phyloP scores from a whole-genome alignment of 345 rosid species.

The Cardamine chenopodiifolia region DNA sequence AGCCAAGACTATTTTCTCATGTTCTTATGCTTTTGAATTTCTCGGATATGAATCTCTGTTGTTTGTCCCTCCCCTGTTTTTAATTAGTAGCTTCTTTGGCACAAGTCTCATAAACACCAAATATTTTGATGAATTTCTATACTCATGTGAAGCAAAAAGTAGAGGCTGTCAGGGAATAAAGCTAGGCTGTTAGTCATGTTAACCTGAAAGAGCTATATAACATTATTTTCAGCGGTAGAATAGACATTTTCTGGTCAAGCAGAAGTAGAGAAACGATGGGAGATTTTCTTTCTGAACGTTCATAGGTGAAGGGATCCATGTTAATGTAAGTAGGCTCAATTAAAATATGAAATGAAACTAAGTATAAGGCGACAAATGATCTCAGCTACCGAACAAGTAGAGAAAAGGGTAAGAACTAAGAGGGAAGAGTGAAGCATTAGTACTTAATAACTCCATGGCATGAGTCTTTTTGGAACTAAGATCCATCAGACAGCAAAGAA shows the following conservation, averaged over 20 bases:
- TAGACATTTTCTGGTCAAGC: too few relatives aligned
- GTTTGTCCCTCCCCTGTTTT: conserved; percentile 25
- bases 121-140: not conserved
- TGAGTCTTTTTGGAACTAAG: too few relatives aligned
- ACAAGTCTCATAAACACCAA: not conserved
- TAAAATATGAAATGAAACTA: too few relatives aligned
- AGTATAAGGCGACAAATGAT: too few relatives aligned
- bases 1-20: conserved; percentile 9
- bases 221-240: not conserved
- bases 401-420: too few relatives aligned
- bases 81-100: not conserved
- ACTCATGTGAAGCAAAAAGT: not conserved
- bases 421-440: too few relatives aligned
- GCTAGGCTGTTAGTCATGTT: not conserved
- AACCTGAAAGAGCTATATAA: not conserved
- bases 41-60: conserved; percentile 11
- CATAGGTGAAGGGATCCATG: not conserved
- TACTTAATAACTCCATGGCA: too few relatives aligned
- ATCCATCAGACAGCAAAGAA: too few relatives aligned
- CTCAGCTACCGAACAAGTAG: too few relatives aligned
- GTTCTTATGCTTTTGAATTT: not conserved
- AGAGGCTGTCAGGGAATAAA: too few relatives aligned
- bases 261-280: not conserved
- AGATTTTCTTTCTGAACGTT: not conserved
- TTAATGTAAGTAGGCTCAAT: too few relatives aligned